phyloP scores from a whole-genome alignment of 2,329 filamentous ascomycete genomes.

The Penicillium sp. region DNA sequence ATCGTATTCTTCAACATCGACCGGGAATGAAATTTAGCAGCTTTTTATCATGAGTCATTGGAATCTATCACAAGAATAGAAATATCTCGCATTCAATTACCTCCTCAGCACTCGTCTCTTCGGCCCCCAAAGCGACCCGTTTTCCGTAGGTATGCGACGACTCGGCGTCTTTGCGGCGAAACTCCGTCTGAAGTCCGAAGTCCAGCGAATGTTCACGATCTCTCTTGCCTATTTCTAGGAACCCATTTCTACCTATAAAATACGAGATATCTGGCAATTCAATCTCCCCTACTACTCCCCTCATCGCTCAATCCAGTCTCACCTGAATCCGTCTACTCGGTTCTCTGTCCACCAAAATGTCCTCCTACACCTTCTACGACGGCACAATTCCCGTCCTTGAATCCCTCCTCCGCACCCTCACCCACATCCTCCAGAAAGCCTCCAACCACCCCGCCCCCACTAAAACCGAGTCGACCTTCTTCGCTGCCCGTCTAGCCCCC shows the following conservation, averaged over 20 bases:
- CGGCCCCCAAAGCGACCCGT: background rate
- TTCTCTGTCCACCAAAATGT: background rate
- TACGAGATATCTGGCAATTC: no score
- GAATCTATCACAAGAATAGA: background rate
- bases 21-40: no score
- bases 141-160: background rate
- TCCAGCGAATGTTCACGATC: background rate
- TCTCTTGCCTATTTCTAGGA: no score
- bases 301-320: background rate
- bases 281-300: background rate
- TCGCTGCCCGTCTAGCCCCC: constrained; percentile 24
- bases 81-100: background rate
- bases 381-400: constrained; percentile 30
- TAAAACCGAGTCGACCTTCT: constrained; percentile 12
- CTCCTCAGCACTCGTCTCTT: background rate
- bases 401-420: constrained; percentile 31
- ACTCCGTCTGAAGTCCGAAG: background rate
- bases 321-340: background rate
- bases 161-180: background rate
- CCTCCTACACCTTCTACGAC: constrained; percentile 31
- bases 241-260: no score
- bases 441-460: constrained; percentile 16
- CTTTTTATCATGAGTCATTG: no score
- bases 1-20: no score
- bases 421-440: constrained; percentile 35